Base-by-base conservation (phyloP, 2,329 filamentous ascomycete species). In the Ascochyta koolunga region DNA sequence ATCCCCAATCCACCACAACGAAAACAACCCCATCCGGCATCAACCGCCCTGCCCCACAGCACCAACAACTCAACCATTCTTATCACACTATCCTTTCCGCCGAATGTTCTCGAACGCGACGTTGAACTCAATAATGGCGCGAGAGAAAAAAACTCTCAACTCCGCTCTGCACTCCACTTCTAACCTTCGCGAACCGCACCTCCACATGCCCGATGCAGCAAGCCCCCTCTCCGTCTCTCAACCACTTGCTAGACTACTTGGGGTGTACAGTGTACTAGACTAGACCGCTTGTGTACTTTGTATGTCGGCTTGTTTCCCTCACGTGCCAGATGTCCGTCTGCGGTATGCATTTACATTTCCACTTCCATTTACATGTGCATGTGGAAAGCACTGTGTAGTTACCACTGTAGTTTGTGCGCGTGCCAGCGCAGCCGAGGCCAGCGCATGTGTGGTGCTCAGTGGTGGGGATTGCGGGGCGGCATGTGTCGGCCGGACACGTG, bases 351-450 rank as follows among this genome's bases (percentile, higher is more conserved):
- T n/a, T n/a, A n/a, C n/a, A n/a, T n/a, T n/a, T n/a, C n/a, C n/a
- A n/a, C n/a, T n/a, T n/a, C n/a, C n/a, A n/a, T n/a, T n/a, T n/a
- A n/a, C n/a, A n/a, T n/a, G n/a, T n/a, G n/a, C n/a, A n/a, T n/a
- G n/a, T n/a, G n/a, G n/a, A n/a, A n/a, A n/a, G n/a, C n/a, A n/a
- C n/a, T n/a, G n/a, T n/a, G n/a, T n/a, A n/a, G n/a, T n/a, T n/a
- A n/a, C n/a, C n/a, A n/a, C n/a, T n/a, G n/a, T 5, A 21, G 43
- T 13, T 29, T 19, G 37, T 41, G 33, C 16, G 31, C 25, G 39
- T 53, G 29, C 38, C 29, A 56, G 29, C 16, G 31, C 11, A 44
- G 49, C 42, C 53, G 43, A 52, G 53, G 43, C 16, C 33, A 15
- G 36, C 29, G 35, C 49, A 44, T 29, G 49, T 49, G 50, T 41